These are phyloP conservation scores for Pseudonitzschia delicatissima DNA, from an alignment of 108 stramenopile genomes.

Conservation along the genomic window DNA sequence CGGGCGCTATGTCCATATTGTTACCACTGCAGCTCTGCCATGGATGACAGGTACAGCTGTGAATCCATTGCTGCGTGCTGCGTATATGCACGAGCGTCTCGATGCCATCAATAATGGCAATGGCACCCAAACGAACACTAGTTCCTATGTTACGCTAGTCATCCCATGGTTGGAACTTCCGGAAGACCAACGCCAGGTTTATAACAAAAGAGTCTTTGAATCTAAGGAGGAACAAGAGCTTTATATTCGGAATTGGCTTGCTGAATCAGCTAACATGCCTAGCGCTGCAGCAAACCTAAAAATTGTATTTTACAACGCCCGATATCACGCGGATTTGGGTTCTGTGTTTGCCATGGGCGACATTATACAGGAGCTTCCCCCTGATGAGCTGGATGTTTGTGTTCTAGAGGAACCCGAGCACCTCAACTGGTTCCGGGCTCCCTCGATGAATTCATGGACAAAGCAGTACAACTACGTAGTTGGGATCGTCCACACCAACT, in stretches of 20 bases:
- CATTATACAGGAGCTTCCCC: constrained; percentile 39
- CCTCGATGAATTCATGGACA: constrained; percentile 80
- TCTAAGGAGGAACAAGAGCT: constrained; percentile 66
- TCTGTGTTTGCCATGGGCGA: constrained; percentile 87
- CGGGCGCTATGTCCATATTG: constrained; percentile 61
- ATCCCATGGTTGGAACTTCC: constrained; percentile 85
- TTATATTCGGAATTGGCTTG: constrained; percentile 71
- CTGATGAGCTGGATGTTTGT: constrained; percentile 50
- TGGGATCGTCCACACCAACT: constrained; percentile 87
- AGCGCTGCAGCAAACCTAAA: constrained; percentile 62
- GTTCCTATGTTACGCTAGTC: constrained; percentile 60
- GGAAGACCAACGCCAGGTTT: constrained; percentile 65
- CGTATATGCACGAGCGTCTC: constrained; percentile 50
- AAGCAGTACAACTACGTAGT: constrained; percentile 79
- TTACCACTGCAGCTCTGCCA: constrained; percentile 84
- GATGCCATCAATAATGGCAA: constrained; percentile 16
- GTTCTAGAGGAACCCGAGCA: constrained; percentile 87
- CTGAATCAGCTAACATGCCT: constrained; percentile 54
- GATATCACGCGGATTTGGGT: constrained; percentile 66
- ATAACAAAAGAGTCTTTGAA: constrained; percentile 49
- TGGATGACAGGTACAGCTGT: constrained; percentile 89
- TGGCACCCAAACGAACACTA: neutral
- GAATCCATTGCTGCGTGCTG: constrained; percentile 84
- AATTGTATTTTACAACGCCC: constrained; percentile 72
- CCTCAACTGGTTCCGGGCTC: constrained; percentile 86